Evolutionary conservation across 2,329 filamentous ascomycete genomes (phyloP).

Genomic region (Sordariomycetes sp.): DNA sequence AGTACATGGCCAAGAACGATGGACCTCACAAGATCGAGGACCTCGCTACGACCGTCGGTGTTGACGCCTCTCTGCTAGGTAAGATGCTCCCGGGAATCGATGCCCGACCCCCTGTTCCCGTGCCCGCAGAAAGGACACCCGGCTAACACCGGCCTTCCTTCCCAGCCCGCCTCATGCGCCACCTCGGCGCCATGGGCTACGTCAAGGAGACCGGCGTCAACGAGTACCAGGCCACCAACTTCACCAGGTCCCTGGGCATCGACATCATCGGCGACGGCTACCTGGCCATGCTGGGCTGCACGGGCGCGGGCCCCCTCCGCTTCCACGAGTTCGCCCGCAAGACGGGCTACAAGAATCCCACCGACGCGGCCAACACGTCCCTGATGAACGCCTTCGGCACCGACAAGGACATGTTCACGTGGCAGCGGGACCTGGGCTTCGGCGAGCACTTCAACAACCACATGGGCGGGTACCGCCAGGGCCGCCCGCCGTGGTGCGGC

Average conservation of each 20-base stretch:
- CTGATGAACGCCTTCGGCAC: constrained; percentile 22
- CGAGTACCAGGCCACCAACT: constrained; percentile 25
- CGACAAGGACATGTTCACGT: constrained; percentile 21
- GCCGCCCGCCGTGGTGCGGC: constrained; percentile 21
- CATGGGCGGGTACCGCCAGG: constrained; percentile 22
- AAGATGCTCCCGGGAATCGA: neutral
- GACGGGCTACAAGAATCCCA: constrained; percentile 18
- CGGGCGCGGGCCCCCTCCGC: constrained; percentile 8
- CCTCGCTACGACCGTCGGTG: constrained; percentile 15
- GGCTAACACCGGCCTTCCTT: neutral
- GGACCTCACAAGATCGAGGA: constrained; percentile 18
- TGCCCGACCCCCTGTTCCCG: neutral
- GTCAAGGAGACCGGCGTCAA: constrained; percentile 21
- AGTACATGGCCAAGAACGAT: constrained; percentile 17
- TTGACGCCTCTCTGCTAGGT: constrained; percentile 18
- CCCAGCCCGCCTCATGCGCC: constrained; percentile 21
- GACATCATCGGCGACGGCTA: constrained; percentile 23
- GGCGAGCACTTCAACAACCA: constrained; percentile 23
- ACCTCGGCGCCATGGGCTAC: constrained; percentile 27
- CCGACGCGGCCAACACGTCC: constrained; percentile 15
- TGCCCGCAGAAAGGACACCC: too few relatives aligned
- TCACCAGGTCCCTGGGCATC: constrained; percentile 20
- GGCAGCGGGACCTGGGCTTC: constrained; percentile 16
- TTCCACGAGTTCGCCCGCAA: constrained; percentile 19
- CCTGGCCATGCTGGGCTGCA: constrained; percentile 12